phyloP scores from a whole-genome alignment of 108 stramenopile genomes.

The Chaetoceros tenuissimus region DNA sequence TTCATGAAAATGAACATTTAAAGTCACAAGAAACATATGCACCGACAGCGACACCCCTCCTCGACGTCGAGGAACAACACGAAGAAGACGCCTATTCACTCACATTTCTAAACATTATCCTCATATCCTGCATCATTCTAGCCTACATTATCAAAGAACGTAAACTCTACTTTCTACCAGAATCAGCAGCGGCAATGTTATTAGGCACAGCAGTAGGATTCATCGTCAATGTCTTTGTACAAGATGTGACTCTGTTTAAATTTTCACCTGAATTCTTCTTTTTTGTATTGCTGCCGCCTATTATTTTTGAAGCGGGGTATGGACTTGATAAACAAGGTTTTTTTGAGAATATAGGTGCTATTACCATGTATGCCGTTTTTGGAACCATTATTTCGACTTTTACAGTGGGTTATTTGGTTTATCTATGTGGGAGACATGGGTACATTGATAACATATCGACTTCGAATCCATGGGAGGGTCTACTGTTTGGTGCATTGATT shows the following conservation, averaged over 20 bases:
- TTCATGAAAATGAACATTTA: too few species aligned
- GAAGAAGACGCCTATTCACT: constrained; percentile 70
- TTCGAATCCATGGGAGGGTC: constrained; percentile 89
- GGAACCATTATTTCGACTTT: constrained; percentile 93
- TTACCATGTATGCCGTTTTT: constrained; percentile 85
- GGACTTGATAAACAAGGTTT: constrained; percentile 82
- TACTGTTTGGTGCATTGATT: constrained; percentile 93
- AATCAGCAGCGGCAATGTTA: constrained; percentile 70
- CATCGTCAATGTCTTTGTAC: constrained; percentile 46
- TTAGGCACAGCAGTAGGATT: constrained; percentile 75
- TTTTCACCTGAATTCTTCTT: constrained; percentile 94
- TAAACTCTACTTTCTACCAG: constrained; percentile 68
- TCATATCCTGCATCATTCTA: constrained; percentile 67
- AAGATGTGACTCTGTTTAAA: constrained; percentile 55
- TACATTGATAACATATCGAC: constrained; percentile 62
- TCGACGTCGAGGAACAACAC: constrained; percentile 73
- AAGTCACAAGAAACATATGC: too few species aligned
- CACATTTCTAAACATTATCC: constrained; percentile 56
- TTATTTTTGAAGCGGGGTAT: constrained; percentile 98
- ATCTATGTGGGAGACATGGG: constrained; percentile 59
- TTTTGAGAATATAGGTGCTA: constrained; percentile 92
- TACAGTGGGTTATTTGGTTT: constrained; percentile 83
- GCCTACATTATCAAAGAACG: constrained; percentile 69
- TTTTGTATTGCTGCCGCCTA: constrained; percentile 92
- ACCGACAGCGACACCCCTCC: too few species aligned